Conservation (phyloP, 305 asterid species). For the Fraxinus platypoda region DNA sequence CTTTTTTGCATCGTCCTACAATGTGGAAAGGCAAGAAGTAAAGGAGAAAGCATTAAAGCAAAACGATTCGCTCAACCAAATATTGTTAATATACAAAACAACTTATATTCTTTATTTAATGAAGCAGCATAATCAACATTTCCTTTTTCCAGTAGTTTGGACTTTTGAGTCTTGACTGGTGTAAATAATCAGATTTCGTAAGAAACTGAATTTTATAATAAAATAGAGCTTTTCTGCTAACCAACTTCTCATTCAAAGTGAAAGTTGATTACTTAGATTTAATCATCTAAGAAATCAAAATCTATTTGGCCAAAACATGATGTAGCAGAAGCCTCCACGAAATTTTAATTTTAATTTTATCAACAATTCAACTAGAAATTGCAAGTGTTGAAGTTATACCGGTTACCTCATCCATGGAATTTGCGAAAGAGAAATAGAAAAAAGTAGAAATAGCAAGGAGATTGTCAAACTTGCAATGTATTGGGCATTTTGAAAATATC, state of each 20-base stretch:
- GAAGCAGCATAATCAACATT: not conserved
- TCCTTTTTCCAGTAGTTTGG: not conserved
- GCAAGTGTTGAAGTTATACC: not conserved
- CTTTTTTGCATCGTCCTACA: constrained; percentile 56
- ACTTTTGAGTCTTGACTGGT: not conserved
- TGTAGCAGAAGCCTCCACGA: not conserved
- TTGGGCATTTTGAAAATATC: not conserved
- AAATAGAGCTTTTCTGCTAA: not conserved
- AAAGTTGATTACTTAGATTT: not conserved
- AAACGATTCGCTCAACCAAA: not conserved
- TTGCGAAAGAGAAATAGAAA: not conserved
- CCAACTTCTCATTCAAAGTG: not conserved
- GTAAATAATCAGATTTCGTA: not conserved
- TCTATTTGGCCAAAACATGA: not conserved
- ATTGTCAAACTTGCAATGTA: not conserved
- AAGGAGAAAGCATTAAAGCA: not conserved
- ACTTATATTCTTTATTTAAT: not conserved
- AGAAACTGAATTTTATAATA: not conserved
- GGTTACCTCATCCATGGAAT: not conserved
- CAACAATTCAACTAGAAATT: not conserved
- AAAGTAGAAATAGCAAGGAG: not conserved
- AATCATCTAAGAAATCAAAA: not conserved
- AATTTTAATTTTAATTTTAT: not conserved
- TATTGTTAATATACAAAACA: not conserved
- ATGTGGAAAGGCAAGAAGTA: not conserved